These are phyloP conservation scores for Geotrichum aggregatum DNA, from an alignment of 1,139 yeast species.

Conservation along the genomic window DNA sequence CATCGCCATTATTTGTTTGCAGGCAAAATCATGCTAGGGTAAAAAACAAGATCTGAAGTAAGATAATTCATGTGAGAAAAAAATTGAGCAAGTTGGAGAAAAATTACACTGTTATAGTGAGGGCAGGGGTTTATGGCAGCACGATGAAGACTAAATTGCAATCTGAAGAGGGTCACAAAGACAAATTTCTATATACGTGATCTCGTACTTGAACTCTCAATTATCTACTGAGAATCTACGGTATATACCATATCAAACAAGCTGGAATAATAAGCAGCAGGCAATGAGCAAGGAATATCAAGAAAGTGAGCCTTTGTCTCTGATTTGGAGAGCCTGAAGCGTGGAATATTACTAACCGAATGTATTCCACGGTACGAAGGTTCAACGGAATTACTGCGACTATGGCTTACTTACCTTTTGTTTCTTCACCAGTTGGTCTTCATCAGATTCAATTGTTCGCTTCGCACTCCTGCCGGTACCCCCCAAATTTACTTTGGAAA, in stretches of 20 bases:
- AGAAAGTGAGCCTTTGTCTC: too few relatives aligned
- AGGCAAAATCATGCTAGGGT: not conserved
- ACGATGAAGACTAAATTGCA: not conserved
- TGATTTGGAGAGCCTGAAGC: too few relatives aligned
- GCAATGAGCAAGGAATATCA: too few relatives aligned
- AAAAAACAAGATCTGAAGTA: not conserved
- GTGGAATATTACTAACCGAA: too few relatives aligned
- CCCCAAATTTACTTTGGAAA: conserved; percentile 57
- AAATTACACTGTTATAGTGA: not conserved
- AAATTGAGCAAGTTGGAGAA: not conserved
- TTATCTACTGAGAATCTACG: too few relatives aligned
- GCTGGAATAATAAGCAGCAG: too few relatives aligned
- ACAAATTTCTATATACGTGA: too few relatives aligned
- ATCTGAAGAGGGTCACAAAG: not conserved
- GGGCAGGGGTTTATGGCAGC: conserved; percentile 2
- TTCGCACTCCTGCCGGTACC: conserved; percentile 42
- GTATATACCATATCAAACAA: too few relatives aligned
- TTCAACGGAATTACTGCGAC: too few relatives aligned
- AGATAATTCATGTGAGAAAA: not conserved
- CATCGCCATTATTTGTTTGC: conserved; percentile 2
- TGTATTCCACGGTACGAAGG: too few relatives aligned
- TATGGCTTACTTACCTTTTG: too few relatives aligned
- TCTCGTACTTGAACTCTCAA: too few relatives aligned
- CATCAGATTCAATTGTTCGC: not conserved
- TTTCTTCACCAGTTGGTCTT: conserved; percentile 3